Evolutionary conservation across 306 rosid genomes (phyloP), one percentile per base, ranked within the genome.

Genomic region (Trifolium pratense): DNA sequence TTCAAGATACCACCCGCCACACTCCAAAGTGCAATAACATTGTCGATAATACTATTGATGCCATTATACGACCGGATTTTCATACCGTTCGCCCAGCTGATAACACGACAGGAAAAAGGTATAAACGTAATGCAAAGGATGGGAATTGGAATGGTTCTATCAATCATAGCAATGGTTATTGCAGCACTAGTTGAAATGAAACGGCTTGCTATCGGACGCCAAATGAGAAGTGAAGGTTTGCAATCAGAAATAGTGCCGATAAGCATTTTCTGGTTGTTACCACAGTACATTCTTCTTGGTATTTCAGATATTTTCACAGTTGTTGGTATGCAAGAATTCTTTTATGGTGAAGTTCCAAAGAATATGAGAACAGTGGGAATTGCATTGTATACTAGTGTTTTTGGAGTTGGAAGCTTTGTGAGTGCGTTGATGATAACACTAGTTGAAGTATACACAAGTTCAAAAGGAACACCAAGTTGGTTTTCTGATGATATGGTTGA

Each of bases 1-100:
- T 94, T 94, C 86, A 91, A 80, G 75, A 86, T 94, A 43, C 99
- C 99, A 42, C 99, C 99, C 14, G 99, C 99, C 15, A 89, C 99
- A 46, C 89, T 94, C 5, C 99, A 94, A 75, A 91, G 95, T 49
- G 81, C 95, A 0, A 91, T 91, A 25, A 82, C 96, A 61, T 21
- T 91, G 34, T 94, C 99, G 65, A 86, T 91, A 60, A 90, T 94
- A 73, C 81, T 89, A 9, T 67, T 91, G 48, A 94, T 91, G 97
- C 99, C 97, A 4, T 32, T 91, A 18, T 94, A 94, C 36, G 90
- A 91, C 87, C 83, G 45, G 57, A 48, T 88, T 15, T 77, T 94
- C 23, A 87, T 94, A 81, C 99, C 99, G 1, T 52, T 91, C n/a
- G 70, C 91, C n/a, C 83, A 77, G 9, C 15, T 84, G 9, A 53